Percentiles rank a stretch among this genome's conserved stretches.
These are phyloP conservation scores for Fibroporia radiculosa DNA, from an alignment of 768 basidiomycete species.

Conservation along the genomic window DNA sequence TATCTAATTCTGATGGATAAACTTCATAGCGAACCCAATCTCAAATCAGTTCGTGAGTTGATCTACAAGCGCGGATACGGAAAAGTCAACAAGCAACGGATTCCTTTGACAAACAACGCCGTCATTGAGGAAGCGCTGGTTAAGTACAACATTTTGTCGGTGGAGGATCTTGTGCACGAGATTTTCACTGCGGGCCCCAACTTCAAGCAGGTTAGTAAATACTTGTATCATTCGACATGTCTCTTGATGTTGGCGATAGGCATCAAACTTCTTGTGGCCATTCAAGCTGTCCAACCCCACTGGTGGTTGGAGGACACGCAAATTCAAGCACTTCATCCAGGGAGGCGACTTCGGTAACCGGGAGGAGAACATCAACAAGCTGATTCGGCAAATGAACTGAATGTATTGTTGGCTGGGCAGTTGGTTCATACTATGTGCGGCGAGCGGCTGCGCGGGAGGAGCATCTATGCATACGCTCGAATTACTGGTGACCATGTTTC, in stretches of 20 bases:
- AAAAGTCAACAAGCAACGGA: conserved; percentile 95
- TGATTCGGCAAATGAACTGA: conserved; percentile 92
- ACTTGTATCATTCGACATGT: not conserved
- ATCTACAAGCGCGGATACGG: conserved; percentile 99
- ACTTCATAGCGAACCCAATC: conserved; percentile 74
- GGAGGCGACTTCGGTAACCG: conserved; percentile 98
- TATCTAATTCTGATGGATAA: not conserved
- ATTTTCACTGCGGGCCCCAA: conserved; percentile 93
- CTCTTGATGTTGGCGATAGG: conserved; percentile 31
- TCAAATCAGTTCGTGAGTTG: conserved; percentile 93
- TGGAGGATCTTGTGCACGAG: conserved; percentile 97
- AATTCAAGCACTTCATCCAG: conserved; percentile 95
- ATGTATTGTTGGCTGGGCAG: not conserved
- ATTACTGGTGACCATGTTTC: not conserved
- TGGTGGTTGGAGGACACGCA: conserved; percentile 95
- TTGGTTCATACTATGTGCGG: not conserved
- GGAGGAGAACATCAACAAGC: conserved; percentile 95
- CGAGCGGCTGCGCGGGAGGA: not conserved
- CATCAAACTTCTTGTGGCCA: conserved; percentile 97
- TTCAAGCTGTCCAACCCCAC: conserved; percentile 99
- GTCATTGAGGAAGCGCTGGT: conserved; percentile 89
- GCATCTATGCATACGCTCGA: not conserved
- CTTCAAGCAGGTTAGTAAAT: conserved; percentile 88
- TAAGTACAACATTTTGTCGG: conserved; percentile 91
- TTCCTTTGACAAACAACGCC: conserved; percentile 89